These are phyloP conservation scores for Dactylonectria estremocensis DNA, from an alignment of 2,329 filamentous ascomycete species.

Conservation along the genomic window DNA sequence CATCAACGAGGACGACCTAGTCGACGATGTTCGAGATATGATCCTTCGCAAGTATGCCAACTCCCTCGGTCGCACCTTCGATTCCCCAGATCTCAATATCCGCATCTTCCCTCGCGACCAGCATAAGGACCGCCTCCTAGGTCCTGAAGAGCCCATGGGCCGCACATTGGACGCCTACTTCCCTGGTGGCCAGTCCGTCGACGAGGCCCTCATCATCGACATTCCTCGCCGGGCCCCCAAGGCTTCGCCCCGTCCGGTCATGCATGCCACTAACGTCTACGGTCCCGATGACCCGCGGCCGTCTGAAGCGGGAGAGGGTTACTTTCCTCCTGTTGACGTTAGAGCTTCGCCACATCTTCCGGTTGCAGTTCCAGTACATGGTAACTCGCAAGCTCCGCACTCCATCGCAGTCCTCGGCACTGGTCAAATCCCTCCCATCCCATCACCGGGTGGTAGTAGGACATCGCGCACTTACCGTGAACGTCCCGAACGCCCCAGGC, in stretches of 20 bases:
- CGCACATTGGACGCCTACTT: constrained; percentile 86
- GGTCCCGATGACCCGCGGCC: constrained; percentile 76
- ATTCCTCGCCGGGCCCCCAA: constrained; percentile 86
- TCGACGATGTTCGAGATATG: constrained; percentile 94
- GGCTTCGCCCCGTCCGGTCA: constrained; percentile 72
- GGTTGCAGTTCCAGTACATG: constrained; percentile 56
- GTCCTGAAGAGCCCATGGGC: constrained; percentile 88
- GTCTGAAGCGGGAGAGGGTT: constrained; percentile 80
- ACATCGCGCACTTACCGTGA: constrained; percentile 69
- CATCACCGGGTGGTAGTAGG: constrained; percentile 82
- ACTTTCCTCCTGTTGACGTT: constrained; percentile 80
- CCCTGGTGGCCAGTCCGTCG: constrained; percentile 87
- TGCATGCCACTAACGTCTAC: constrained; percentile 62
- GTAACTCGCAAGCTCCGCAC: constrained; percentile 59
- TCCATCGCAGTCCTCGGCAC: constrained; percentile 87
- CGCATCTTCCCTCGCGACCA: constrained; percentile 82
- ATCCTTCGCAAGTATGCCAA: constrained; percentile 96
- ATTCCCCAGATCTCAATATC: constrained; percentile 89
- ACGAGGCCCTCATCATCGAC: constrained; percentile 93
- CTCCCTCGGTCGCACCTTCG: constrained; percentile 88
- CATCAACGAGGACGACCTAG: constrained; percentile 88
- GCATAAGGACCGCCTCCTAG: constrained; percentile 77
- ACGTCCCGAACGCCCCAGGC: constrained; percentile 72
- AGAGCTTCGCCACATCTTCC: constrained; percentile 60
- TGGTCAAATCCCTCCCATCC: constrained; percentile 84